phyloP scores from a whole-genome alignment of 208 protist species.

The Porcisia hertigi region DNA sequence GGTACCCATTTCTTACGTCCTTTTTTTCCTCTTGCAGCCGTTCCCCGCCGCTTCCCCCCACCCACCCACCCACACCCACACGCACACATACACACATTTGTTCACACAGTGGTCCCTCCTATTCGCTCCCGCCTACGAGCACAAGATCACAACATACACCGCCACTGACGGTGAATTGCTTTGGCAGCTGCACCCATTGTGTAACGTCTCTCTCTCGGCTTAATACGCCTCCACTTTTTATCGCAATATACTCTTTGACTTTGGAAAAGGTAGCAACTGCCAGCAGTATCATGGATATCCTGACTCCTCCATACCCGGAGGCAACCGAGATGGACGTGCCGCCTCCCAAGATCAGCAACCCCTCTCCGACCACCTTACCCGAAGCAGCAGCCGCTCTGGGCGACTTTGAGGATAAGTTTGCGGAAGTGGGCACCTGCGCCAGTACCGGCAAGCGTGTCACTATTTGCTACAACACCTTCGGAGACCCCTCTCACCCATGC shows the following conservation, averaged over 20 bases:
- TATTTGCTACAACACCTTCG: constrained; percentile 83
- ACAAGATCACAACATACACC: background rate
- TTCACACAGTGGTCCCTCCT: background rate
- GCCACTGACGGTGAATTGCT: background rate
- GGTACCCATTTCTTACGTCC: background rate
- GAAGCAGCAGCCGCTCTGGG: constrained; percentile 17
- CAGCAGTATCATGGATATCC: background rate
- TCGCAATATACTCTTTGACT: background rate
- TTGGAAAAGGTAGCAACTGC: background rate
- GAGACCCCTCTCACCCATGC: constrained; percentile 55
- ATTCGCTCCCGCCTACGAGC: background rate
- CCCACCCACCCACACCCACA: background rate
- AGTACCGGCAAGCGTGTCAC: constrained; percentile 62
- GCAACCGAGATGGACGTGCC: background rate
- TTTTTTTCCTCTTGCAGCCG: background rate
- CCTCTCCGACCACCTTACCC: constrained; percentile 9
- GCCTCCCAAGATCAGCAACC: background rate
- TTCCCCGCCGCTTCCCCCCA: background rate
- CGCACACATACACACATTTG: background rate
- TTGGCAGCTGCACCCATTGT: background rate
- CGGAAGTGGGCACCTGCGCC: constrained; percentile 56
- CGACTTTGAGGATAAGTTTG: constrained; percentile 50
- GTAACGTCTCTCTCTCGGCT: background rate
- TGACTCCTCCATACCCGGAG: background rate
- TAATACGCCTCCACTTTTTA: background rate